Percentiles rank a stretch among this genome's conserved stretches.
Evolutionary conservation across 345 rosid species (phyloP).

Genomic region (Balakata baccata): DNA sequence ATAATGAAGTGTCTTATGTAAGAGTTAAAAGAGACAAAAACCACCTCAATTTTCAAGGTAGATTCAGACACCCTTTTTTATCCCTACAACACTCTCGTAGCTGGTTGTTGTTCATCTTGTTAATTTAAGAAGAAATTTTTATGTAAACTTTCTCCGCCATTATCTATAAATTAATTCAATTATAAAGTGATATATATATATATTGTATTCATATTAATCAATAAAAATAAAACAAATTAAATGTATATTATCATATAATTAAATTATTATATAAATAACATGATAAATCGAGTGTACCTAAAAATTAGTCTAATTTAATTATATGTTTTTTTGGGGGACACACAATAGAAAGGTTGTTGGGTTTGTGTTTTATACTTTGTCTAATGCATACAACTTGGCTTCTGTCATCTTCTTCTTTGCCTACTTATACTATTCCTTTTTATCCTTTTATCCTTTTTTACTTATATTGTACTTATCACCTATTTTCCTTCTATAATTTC

Average conservation of each 20-base stretch:
- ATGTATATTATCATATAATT: too few species aligned
- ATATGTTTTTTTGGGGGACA: conserved; percentile 18
- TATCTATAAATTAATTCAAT: too few species aligned
- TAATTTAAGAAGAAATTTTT: too few species aligned
- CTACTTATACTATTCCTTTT: neutral
- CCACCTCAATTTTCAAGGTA: conserved; percentile 54
- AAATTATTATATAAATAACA: too few species aligned
- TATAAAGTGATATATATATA: too few species aligned
- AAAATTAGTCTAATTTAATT: too few species aligned
- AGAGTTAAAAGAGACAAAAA: conserved; percentile 39
- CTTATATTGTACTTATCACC: neutral
- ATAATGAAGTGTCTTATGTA: conserved; percentile 17
- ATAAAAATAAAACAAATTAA: too few species aligned
- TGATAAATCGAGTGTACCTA: too few species aligned
- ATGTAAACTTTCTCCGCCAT: too few species aligned
- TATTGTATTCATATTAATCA: too few species aligned
- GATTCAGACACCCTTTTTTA: conserved; percentile 45
- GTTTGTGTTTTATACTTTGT: neutral
- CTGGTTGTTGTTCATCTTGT: too few species aligned
- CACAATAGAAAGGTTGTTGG: conserved; percentile 7
- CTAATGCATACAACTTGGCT: conserved; percentile 11
- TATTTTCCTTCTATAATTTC: neutral
- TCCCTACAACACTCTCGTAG: conserved; percentile 14
- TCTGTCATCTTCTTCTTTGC: conserved; percentile 4
- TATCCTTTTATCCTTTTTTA: neutral